Evolutionary conservation across 495 filamentous ascomycete species (phyloP), one percentile per base, ranked within the genome.

Genomic region (Penicillium odoratum): DNA sequence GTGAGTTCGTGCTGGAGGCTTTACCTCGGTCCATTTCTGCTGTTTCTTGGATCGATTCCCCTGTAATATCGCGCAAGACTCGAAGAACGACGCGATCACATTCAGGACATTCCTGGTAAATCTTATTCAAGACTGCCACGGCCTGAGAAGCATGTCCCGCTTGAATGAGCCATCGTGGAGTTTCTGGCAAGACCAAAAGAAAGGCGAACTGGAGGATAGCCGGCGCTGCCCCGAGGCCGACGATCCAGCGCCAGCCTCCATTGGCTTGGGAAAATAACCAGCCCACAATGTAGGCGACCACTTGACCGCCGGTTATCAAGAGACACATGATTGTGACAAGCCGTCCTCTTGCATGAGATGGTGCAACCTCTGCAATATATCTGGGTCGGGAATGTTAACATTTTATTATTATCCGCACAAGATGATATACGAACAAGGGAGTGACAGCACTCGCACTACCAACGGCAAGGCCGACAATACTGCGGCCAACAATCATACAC

Each of bases 201-300:
- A 92, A 69, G 0, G 78, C 62, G 36, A 83, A 81, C 68, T 96
- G 92, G 7, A 91, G 55, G 4, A 83, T 73, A 7, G 92, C 92
- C 0, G 93, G 93, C 48, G 86, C 52, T 28, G 88, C 90, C 3
- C 93, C 93, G 9, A 97, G 73, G 0, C 93, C 93, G 1, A 97
- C 91, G 80, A 95, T 90, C 85, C 88, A 95, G 55, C 92, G 76
- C 93, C 93, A 97, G 21, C 88, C 91, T 13, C 81, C 83, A 38
- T 72, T 66, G 54, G 80, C 75, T n/a, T 79, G 76, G 16, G 78
- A 82, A 43, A 81, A 88, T 8, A 79, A 67, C 85, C 83, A 95
- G 3, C 84, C 91, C 40, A 90, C 73, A 26, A 92, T 68, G 66
- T 97, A 97, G 7, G 92, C 91, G 15, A 94, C 79, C 3, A 96